Evolutionary conservation across 768 basidiomycete genomes (phyloP), one percentile per base, ranked within the genome.

Genomic region (Tylopilus vinaceipallidus): DNA sequence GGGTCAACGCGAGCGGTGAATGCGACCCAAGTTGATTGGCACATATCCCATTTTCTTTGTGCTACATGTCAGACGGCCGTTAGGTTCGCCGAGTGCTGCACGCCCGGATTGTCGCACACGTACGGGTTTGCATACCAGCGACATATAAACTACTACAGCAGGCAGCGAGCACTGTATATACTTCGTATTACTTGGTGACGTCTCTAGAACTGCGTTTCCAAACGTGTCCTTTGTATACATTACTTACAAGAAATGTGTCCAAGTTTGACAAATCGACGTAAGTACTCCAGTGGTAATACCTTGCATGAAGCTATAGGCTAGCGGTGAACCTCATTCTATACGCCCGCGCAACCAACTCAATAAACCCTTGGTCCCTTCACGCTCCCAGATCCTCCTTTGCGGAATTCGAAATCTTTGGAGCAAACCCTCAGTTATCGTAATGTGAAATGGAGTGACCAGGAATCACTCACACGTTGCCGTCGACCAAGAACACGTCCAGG

Each of bases 321-420:
- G 13, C n/a, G n/a, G n/a, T n/a, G n/a, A n/a, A n/a, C n/a, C n/a
- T 71, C 59, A 83, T 55, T 88, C 86, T 39, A 91, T 77, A 53
- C 89, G 75, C 16, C 85, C 86, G 45, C 85, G 75, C 59, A 92
- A 64, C 89, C 89, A 92, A 50, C 78, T 83, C 71, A 91, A 59
- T 46, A 91, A 59, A 2, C 90, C 89, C 57, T 87, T 90, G 17
- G 88, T 91, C 2, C 89, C 90, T 60, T 92, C 90, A 39, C 88
- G 74, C 64, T 92, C 91, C 90, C 90, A 93, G 10, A 93, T 83
- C 19, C 84, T 75, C 53, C 90, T 74, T 50, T 84, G 81, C 0
- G 90, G 90, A 17, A 90, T 82, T 24, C 90, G 84, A 74, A 93
- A 93, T 13, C 88, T 91, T 43, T 36, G 4, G 49, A 23, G 19